phyloP scores from a whole-genome alignment of 306 rosid genomes.

The Cucurbita argyrosperma region DNA sequence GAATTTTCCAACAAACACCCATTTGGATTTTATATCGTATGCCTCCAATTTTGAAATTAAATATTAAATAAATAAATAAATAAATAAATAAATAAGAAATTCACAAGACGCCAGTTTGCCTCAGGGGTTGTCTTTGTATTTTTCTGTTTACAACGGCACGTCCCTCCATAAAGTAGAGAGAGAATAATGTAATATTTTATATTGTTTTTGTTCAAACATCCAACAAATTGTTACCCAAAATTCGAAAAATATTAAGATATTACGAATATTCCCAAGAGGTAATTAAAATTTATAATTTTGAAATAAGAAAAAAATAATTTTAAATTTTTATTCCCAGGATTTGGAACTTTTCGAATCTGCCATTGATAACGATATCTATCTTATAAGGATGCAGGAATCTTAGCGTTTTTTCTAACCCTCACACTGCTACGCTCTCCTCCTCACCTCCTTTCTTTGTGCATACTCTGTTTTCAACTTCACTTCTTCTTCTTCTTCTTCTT shows the following conservation, averaged over 20 bases:
- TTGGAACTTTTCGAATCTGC: not conserved
- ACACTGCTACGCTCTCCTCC: not conserved
- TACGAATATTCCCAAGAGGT: no score
- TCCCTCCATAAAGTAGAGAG: slow-evolving; percentile 45
- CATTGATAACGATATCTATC: slow-evolving; percentile 2
- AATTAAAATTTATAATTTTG: not conserved
- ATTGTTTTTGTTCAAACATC: no score
- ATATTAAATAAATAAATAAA: not conserved
- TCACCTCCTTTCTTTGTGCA: not conserved
- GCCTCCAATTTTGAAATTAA: slow-evolving; percentile 1
- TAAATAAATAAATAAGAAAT: not conserved
- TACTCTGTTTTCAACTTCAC: not conserved
- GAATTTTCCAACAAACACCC: not conserved
- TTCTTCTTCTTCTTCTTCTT: not conserved
- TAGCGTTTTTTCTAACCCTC: not conserved
- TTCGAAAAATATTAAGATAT: no score
- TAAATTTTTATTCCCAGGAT: not conserved
- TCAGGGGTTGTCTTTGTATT: slow-evolving; percentile 34
- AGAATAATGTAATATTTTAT: not conserved
- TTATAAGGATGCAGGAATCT: not conserved
- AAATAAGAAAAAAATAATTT: no score
- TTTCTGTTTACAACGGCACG: slow-evolving; percentile 43
- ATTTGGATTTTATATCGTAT: not conserved
- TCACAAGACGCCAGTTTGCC: no score
- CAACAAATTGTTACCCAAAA: no score